Percentiles rank a stretch among this genome's conserved stretches.
These are phyloP conservation scores for Kodamaea restingae DNA, from an alignment of 805 yeast genomes.

Conservation along the genomic window DNA sequence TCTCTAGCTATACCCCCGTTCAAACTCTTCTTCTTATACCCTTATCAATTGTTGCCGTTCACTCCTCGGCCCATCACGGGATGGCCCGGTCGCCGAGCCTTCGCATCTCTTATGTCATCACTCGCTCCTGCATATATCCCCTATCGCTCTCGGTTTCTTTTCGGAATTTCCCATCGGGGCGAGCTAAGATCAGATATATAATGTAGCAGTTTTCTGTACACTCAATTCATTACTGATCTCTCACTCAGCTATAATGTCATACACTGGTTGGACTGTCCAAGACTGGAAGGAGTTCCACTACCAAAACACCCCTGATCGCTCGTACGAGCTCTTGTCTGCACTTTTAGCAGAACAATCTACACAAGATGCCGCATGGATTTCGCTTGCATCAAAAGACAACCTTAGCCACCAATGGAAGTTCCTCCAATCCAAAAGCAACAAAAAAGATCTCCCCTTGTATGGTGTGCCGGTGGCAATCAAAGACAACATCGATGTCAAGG, in stretches of 20 bases:
- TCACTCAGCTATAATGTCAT: slow-evolving; percentile 15
- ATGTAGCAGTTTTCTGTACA: neutral
- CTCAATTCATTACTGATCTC: too few species aligned
- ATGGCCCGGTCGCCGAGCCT: too few species aligned
- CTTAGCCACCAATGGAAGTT: slow-evolving; percentile 74
- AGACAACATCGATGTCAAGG: slow-evolving; percentile 88
- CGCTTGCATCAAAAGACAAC: slow-evolving; percentile 60
- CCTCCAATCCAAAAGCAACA: slow-evolving; percentile 58
- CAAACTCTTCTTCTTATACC: too few species aligned
- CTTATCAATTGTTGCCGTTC: too few species aligned
- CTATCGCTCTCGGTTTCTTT: slow-evolving; percentile 2
- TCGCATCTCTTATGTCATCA: slow-evolving; percentile 3
- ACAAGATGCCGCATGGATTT: slow-evolving; percentile 89
- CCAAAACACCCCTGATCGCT: slow-evolving; percentile 56
- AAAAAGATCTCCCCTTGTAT: slow-evolving; percentile 59
- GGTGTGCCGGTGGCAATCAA: slow-evolving; percentile 96
- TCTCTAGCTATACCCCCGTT: neutral
- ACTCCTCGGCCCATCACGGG: slow-evolving; percentile 5
- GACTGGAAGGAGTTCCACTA: slow-evolving; percentile 76
- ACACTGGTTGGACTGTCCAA: slow-evolving; percentile 71
- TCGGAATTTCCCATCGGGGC: slow-evolving; percentile 8
- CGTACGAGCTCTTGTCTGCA: slow-evolving; percentile 45
- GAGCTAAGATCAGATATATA: slow-evolving; percentile 3
- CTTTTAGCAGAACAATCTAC: slow-evolving; percentile 45
- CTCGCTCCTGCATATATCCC: slow-evolving; percentile 3